Conservation (phyloP, 2,329 filamentous ascomycete genomes). For the Penicillium sclerotiorum region DNA sequence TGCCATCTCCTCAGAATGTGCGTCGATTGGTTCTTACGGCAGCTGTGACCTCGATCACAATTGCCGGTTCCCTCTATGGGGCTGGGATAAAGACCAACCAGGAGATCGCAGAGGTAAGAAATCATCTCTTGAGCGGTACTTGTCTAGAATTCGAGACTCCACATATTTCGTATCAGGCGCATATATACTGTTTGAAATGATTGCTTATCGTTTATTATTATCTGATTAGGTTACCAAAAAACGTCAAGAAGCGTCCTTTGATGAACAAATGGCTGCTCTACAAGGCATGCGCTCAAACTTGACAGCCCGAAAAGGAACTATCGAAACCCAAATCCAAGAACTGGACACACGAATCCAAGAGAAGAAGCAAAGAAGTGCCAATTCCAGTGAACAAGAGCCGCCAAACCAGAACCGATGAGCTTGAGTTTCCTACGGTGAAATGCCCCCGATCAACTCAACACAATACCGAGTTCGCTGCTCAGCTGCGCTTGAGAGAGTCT, state of each 20-base stretch:
- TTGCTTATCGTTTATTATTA: neutral
- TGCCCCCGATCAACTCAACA: neutral
- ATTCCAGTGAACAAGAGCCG: slow-evolving; percentile 30
- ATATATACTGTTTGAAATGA: too few relatives aligned
- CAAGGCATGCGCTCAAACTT: slow-evolving; percentile 54
- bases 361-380: slow-evolving; percentile 41
- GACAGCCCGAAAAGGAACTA: slow-evolving; percentile 52
- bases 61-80: slow-evolving; percentile 61
- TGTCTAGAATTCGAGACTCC: too few relatives aligned
- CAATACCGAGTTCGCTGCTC: neutral
- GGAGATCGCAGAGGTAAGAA: slow-evolving; percentile 55
- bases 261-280: slow-evolving; percentile 59
- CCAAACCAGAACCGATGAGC: neutral
- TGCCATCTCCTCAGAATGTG: slow-evolving; percentile 40
- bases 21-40: slow-evolving; percentile 58
- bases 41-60: slow-evolving; percentile 59
- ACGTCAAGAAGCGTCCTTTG: slow-evolving; percentile 52
- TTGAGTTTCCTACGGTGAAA: neutral
- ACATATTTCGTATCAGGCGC: too few relatives aligned
- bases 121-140: neutral
- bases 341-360: slow-evolving; percentile 47
- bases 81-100: slow-evolving; percentile 59
- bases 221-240: slow-evolving; percentile 50
- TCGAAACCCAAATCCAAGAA: slow-evolving; percentile 61
- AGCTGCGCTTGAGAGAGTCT: too few relatives aligned